Evolutionary conservation across 73 alveolate species (phyloP).

Genomic region (Tetrahymena malaccensis): DNA sequence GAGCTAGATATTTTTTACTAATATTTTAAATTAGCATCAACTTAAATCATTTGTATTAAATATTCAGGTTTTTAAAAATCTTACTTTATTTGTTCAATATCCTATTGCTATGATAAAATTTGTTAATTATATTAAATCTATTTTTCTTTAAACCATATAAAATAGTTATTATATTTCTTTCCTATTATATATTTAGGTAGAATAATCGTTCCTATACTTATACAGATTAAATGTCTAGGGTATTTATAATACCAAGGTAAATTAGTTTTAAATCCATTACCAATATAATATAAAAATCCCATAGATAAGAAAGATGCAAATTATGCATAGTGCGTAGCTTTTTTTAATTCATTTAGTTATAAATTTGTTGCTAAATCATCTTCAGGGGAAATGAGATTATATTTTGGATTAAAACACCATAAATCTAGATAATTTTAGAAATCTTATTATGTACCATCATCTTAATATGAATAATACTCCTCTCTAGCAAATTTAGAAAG

Average conservation of each 20-base stretch:
- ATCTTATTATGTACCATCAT: not conserved
- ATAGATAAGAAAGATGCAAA: not conserved
- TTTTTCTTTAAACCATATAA: not conserved
- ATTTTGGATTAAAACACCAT: not conserved
- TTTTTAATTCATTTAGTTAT: not conserved
- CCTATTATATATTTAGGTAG: not conserved
- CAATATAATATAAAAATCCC: not conserved
- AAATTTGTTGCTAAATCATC: not conserved
- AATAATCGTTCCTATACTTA: not conserved
- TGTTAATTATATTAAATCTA: not conserved
- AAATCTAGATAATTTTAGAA: not conserved
- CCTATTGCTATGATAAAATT: not conserved
- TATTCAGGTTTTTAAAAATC: not conserved
- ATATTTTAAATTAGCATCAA: no score
- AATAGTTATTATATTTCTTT: not conserved
- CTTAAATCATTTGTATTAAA: not conserved
- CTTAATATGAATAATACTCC: not conserved
- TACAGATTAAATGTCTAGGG: not conserved
- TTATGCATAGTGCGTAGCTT: not conserved
- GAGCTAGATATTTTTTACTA: not conserved
- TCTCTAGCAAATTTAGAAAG: not conserved
- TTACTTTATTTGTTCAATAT: not conserved
- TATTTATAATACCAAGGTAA: not conserved
- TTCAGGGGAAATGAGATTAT: not conserved
- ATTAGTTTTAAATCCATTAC: not conserved